A percentile compares a stretch with the other conserved stretches of the same genome.
Evolutionary conservation across 345 rosid species (phyloP).

Genomic region (Aquilaria malaccensis): DNA sequence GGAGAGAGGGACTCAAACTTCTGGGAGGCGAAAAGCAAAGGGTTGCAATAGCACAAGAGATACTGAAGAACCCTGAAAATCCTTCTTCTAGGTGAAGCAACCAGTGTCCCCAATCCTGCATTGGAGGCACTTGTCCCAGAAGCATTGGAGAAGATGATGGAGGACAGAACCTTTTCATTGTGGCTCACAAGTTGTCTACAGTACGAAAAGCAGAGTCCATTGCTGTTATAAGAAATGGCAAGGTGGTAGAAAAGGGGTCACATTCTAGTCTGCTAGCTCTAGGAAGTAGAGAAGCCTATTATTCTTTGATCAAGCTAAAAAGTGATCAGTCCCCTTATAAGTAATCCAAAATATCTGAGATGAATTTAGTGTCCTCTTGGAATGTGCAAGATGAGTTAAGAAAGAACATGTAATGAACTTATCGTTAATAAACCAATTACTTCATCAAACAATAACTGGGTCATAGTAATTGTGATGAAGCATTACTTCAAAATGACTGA

Average conservation of each 20-base stretch:
- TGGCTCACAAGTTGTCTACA: conserved; percentile 38
- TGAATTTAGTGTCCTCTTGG: no score
- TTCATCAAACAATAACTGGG: no score
- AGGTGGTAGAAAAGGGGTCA: conserved; percentile 35
- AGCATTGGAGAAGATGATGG: conserved; percentile 40
- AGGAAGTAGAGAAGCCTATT: conserved; percentile 25
- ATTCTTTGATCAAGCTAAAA: conserved; percentile 31
- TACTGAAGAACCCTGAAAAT: conserved; percentile 28
- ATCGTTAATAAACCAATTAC: no score
- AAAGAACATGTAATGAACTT: no score
- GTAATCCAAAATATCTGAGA: no score
- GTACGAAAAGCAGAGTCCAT: conserved; percentile 28
- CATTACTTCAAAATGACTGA: no score
- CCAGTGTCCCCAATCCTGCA: conserved; percentile 31
- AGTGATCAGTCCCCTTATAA: conserved; percentile 15
- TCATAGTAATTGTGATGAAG: no score
- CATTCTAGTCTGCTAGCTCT: conserved; percentile 21
- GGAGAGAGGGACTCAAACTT: conserved; percentile 33
- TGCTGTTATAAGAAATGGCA: conserved; percentile 34
- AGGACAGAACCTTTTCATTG: conserved; percentile 30
- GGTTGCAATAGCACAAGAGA: conserved; percentile 36
- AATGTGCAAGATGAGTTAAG: no score
- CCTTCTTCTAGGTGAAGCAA: conserved; percentile 35
- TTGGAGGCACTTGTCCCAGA: conserved; percentile 35
- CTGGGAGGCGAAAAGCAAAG: conserved; percentile 48